A percentile compares a stretch with the other conserved stretches of the same genome.
Evolutionary conservation across 2,329 filamentous ascomycete genomes (phyloP).

Genomic region (Exophiala viscosa): DNA sequence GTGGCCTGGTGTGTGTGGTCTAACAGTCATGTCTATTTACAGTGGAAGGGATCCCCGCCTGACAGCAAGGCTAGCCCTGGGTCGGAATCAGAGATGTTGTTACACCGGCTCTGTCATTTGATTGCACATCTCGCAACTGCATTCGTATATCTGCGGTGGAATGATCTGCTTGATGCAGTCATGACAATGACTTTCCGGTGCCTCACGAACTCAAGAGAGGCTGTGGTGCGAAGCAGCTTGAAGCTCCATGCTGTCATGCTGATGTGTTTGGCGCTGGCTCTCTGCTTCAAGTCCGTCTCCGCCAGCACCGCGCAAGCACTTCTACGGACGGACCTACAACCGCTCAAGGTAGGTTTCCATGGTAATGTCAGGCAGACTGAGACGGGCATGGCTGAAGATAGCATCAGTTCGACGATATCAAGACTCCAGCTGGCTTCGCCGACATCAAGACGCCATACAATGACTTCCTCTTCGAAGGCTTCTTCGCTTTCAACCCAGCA

Average conservation of each 20-base stretch:
- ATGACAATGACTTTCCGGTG: constrained; percentile 1
- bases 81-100: background rate
- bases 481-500: constrained; percentile 24
- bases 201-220: constrained; percentile 9
- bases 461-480: constrained; percentile 22
- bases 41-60: no score
- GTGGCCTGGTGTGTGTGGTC: no score
- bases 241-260: constrained; percentile 16
- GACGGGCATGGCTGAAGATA: background rate
- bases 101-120: constrained; percentile 7
- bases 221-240: constrained; percentile 10
- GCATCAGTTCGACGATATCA: constrained; percentile 23
- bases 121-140: constrained; percentile 17
- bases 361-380: background rate
- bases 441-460: constrained; percentile 15
- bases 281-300: constrained; percentile 21
- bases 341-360: constrained; percentile 7
- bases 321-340: background rate
- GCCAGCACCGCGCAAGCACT: constrained; percentile 3
- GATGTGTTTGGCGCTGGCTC: constrained; percentile 16
- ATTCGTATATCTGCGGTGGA: constrained; percentile 17
- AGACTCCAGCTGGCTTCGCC: constrained; percentile 18
- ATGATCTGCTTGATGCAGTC: constrained; percentile 12
- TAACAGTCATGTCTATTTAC: no score
- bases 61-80: no score